Base-by-base conservation (phyloP, 495 filamentous ascomycete genomes). In the Mytilinidion resinicola region DNA sequence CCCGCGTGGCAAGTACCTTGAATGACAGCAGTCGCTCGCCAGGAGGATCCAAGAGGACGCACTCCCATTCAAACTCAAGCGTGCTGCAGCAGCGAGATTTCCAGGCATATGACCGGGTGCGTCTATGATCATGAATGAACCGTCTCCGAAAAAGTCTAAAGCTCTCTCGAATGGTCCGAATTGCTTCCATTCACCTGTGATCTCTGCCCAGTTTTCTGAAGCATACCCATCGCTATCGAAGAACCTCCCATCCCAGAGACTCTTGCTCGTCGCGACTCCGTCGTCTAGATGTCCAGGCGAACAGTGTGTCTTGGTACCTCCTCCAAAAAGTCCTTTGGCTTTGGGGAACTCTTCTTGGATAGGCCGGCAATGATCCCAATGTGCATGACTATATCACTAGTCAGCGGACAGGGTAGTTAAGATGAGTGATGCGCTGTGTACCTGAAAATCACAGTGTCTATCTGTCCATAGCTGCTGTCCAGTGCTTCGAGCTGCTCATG, bases 41-140 rank as follows among this genome's bases (percentile, higher is more conserved):
- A 65, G 41, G 17, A 65, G 46, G 9, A 62, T 55, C 62, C 62
- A 65, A 46, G 53, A 44, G 5, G 51, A 51, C 12, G 55, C 43
- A 15, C 14, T 17, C 25, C 25, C 25, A 30, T 30, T 30, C 25
- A 6, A 30, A 30, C 6, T 30, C 10, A 65, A 9, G 15, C 62
- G 41, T 11, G 62, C 62, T 8, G 59, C 58, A 14, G 68, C 67
- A 34, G 57, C 60, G 10, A 68, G 52, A 48, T 70, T 70, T 19
- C 68, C 67, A 17, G 64, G 58, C 58, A 66, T 67, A 57, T 70
- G 68, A 5, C 68, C 67, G 4, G 66, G 66, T 9, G 66, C 66
- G n/a, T 69, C 58, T n/a, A 70, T 69, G 14, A 70, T 42, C 68
- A 66, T 69, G 41, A 70, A 70, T 52, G 64, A 67, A 5, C 67